Evolutionary conservation across 2,329 filamentous ascomycete genomes (phyloP), one percentile per base, ranked within the genome.

Genomic region (Ophiocordyceps camponoti-rufipedis): DNA sequence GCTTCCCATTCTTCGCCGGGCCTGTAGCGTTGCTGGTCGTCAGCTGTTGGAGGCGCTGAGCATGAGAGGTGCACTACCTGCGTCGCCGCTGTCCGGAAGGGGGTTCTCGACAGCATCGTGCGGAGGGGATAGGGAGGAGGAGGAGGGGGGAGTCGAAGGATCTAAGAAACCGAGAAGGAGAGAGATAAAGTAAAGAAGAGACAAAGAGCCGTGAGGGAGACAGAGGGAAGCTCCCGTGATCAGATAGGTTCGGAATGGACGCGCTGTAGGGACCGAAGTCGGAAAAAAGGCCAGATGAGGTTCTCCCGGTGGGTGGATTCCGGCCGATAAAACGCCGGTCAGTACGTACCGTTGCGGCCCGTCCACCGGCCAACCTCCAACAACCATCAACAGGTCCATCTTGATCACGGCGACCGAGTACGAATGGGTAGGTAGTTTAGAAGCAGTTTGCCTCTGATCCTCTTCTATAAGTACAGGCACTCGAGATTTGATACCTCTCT

Each of bases 71-170:
- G 23, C 23, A 23, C 53, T 69, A 77, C 74, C 72, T 75, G 70
- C 55, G 72, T 71, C 54, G 29, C 29, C 29, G 72, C 71, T 62
- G 71, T 64, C 61, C 70, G 61, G 53, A 68, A 54, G 58, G 73
- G 71, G 64, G 68, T 70, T 64, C 72, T 71, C 61, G 73, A 75
- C 62, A 78, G 59, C 74, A 78, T 78, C 52, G 56, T 71, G 23
- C 12, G 12, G 23, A 42, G 23, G 43, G n/a, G 28, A 9, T 19
- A 19, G 31, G 33, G 18, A 19, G 19, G 7, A 7, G n/a, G n/a
- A 38, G n/a, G 13, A 11, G 10, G n/a, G n/a, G 13, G 13, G 2
- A 12, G 13, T 16, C n/a, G 13, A 8, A 12, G 6, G n/a, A 38
- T 7, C 33, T 8, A 38, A 38, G 33, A 38, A 3, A 31, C 29